Evolutionary conservation across 1,284 basidiomycete species (phyloP), one percentile per base, ranked within the genome.

Genomic region (Thelephora terrestris): DNA sequence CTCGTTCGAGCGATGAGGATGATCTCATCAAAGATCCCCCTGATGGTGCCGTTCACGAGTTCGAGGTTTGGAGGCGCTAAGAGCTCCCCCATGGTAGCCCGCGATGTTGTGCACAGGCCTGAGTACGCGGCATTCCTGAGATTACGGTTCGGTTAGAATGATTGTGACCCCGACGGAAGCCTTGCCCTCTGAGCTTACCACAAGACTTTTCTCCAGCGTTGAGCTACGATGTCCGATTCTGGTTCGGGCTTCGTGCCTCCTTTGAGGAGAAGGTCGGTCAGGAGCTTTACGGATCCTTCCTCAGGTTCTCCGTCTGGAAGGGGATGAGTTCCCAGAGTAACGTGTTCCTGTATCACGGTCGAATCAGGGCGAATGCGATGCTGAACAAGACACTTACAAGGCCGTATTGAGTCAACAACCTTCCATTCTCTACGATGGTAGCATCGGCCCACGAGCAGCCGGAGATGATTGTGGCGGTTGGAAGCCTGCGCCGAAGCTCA

Each of bases 371-470:
- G 27, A 43, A 34, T 10, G n/a, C 14, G 34, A 38, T 12, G 34
- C 10, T n/a, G 24, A 40, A 47, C 16, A 34, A 3, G 42, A 20
- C 25, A 43, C 56, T 46, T 25, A 59, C 64, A 35, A 58, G 54
- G 17, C 61, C 61, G 29, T 56, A 55, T 47, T 69, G 66, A n/a
- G 53, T 55, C 43, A 69, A 50, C 25, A 47, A 57, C n/a, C 53
- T 46, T 20, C 66, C 57, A 17, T 54, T 60, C 49, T 65, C 58
- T 29, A 67, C 47, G 7, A 61, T 50, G 16, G 67, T 71, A 2
- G 62, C 60, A 47, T 70, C 69, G 38, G 68, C 62, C 69, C 69
- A 71, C 14, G 65, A 65, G 53, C 67, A 66, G 12, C 58, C 63
- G 0, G 64, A 65, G 37, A 71, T 57, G 52, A 71, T 60, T 24